Base-by-base conservation (phyloP, 345 rosid species). In the Populus nigra region DNA sequence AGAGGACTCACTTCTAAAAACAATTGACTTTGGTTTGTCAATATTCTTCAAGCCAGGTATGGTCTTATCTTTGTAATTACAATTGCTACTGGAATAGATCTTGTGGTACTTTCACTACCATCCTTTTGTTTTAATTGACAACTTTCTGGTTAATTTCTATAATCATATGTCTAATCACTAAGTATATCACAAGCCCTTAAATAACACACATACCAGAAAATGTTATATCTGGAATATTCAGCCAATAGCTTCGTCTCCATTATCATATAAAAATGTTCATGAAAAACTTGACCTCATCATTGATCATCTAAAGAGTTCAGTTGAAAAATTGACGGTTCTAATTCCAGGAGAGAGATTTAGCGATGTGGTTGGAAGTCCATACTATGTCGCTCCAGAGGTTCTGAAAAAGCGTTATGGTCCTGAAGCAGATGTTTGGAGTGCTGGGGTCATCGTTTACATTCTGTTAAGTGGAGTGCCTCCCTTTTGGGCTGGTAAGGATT, bases 351-450 rank as follows among this genome's bases (percentile, higher is more conserved):
- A 81, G 75, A 81, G 53, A 25, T 81, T 81, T 57, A 23, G 1
- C 45, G 84, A 81, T 65, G 81, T 81, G 29, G 84, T 81, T 73
- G 84, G 84, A 61, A 81, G 84, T 29, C 84, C 84, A 13, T 81
- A 81, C 39, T 81, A 81, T 73, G 84, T 81, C 20, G 84, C 84
- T 59, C 84, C 84, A 35, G 84, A 81, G 75, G 81, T 81, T 61
- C 59, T 81, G 65, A 47, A 27, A 35, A 81, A 81, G 67, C 81
- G 55, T 69, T 81, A 81, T 77, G 81, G 84, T 27, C 78, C 71
- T 12, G 78, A 81, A 62, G 74, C 81, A 18, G 84, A 81, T 50
- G 84, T 81, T 22, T 81, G 84, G 84, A 81, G 84, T 81, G 84
- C 84, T 25, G 84, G 84, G 38, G 81, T 81, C 23, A 81, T 81